These are phyloP conservation scores for Gymnopus androsaceus DNA, from an alignment of 1,284 basidiomycete genomes.

Conservation along the genomic window DNA sequence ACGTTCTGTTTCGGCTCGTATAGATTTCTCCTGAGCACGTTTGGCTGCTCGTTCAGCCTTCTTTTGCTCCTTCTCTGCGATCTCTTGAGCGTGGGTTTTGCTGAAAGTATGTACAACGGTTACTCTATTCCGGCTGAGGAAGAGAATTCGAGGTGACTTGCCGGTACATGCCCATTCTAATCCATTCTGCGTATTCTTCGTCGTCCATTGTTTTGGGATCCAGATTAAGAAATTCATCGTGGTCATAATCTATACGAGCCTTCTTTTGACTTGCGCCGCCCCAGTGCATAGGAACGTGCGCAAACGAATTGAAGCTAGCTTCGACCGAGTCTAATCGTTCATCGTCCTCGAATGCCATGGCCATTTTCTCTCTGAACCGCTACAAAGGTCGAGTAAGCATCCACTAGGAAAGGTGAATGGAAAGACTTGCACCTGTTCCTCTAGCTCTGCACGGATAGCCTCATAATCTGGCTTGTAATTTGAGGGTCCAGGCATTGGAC, in stretches of 20 bases:
- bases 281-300: slow-evolving; percentile 66
- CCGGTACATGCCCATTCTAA: slow-evolving; percentile 80
- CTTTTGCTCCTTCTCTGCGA: slow-evolving; percentile 59
- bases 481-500: slow-evolving; percentile 24
- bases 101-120: slow-evolving; percentile 33
- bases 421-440: too few relatives aligned
- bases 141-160: slow-evolving; percentile 32
- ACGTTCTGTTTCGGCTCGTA: slow-evolving; percentile 52
- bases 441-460: slow-evolving; percentile 51
- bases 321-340: slow-evolving; percentile 64
- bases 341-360: slow-evolving; percentile 68
- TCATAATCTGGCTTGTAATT: slow-evolving; percentile 48
- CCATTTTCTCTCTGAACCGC: slow-evolving; percentile 69
- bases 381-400: too few relatives aligned
- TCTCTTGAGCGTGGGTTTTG: slow-evolving; percentile 66
- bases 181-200: slow-evolving; percentile 83
- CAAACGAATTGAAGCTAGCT: slow-evolving; percentile 63
- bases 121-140: neutral
- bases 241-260: slow-evolving; percentile 29
- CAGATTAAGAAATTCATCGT: slow-evolving; percentile 44
- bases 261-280: slow-evolving; percentile 26
- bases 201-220: slow-evolving; percentile 73
- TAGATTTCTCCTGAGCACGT: slow-evolving; percentile 54
- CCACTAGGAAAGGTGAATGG: too few relatives aligned
- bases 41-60: slow-evolving; percentile 52